Evolutionary conservation across 345 rosid genomes (phyloP).

Genomic region (Murraya paniculata): DNA sequence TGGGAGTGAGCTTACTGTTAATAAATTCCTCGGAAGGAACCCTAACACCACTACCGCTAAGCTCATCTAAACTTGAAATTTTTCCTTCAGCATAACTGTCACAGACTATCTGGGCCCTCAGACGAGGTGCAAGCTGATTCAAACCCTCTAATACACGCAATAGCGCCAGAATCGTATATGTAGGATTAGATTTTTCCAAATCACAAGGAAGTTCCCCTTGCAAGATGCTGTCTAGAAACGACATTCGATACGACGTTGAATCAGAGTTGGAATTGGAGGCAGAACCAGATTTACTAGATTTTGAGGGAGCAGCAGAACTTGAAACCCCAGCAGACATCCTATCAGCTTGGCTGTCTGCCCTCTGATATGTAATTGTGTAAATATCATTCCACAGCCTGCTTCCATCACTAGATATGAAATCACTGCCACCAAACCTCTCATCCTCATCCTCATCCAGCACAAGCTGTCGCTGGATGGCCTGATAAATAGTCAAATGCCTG

Average conservation of each 20-base stretch:
- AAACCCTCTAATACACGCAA: conserved; percentile 87
- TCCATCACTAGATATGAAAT: conserved; percentile 84
- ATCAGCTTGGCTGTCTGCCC: conserved; percentile 78
- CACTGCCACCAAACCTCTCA: conserved; percentile 79
- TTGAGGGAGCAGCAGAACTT: conserved; percentile 45
- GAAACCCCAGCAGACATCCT: conserved; percentile 65
- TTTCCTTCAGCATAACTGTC: conserved; percentile 76
- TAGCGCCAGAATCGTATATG: conserved; percentile 81
- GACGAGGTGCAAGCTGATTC: conserved; percentile 87
- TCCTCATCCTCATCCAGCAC: conserved; percentile 91
- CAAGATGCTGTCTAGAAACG: conserved; percentile 90
- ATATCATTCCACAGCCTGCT: conserved; percentile 87
- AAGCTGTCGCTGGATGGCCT: conserved; percentile 94
- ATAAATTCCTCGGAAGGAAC: conserved; percentile 80
- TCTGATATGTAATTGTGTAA: conserved; percentile 85
- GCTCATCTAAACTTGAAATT: conserved; percentile 49
- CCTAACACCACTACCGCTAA: conserved; percentile 45
- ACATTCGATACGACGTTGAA: conserved; percentile 42
- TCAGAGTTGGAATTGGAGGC: conserved; percentile 47
- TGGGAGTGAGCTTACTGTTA: conserved; percentile 92
- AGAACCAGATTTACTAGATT: conserved; percentile 53
- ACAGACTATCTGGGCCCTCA: conserved; percentile 62
- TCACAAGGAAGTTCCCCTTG: conserved; percentile 94
- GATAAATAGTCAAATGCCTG: conserved; percentile 93
- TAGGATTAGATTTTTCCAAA: conserved; percentile 87